Percentiles rank a stretch among this genome's conserved stretches.
Conservation (phyloP, 257 asterid species). For the Ilex asprella region DNA sequence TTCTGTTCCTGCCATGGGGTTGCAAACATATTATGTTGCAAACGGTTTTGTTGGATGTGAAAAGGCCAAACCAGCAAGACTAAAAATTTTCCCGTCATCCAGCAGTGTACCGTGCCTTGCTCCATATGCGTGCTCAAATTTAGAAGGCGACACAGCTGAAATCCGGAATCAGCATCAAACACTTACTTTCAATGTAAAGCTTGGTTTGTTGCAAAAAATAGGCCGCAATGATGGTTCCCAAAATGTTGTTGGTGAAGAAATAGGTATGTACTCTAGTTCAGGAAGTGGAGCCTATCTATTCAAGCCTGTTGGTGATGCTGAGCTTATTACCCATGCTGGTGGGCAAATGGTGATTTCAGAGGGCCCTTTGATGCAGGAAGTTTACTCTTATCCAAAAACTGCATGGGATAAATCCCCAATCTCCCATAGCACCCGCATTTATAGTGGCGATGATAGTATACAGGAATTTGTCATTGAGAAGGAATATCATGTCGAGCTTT, state of each 20-base stretch:
- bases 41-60: slow-evolving; percentile 97
- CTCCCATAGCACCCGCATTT: slow-evolving; percentile 84
- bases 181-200: slow-evolving; percentile 47
- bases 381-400: slow-evolving; percentile 68
- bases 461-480: slow-evolving; percentile 83
- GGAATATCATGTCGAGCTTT: slow-evolving; percentile 91
- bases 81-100: slow-evolving; percentile 39
- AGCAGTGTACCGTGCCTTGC: slow-evolving; percentile 57
- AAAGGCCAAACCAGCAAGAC: slow-evolving; percentile 82
- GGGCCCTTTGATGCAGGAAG: slow-evolving; percentile 83
- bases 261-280: slow-evolving; percentile 70
- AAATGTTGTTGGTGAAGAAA: slow-evolving; percentile 59
- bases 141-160: slow-evolving; percentile 56
- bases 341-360: slow-evolving; percentile 67
- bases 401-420: slow-evolving; percentile 58
- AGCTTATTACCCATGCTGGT: slow-evolving; percentile 42
- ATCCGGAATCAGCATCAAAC: slow-evolving; percentile 56
- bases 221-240: slow-evolving; percentile 43
- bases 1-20: slow-evolving; percentile 81
- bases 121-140: slow-evolving; percentile 59
- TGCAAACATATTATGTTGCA: slow-evolving; percentile 91
- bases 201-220: slow-evolving; percentile 67
- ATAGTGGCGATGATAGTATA: slow-evolving; percentile 44
- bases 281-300: slow-evolving; percentile 95
- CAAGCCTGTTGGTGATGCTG: slow-evolving; percentile 85